Conservation (phyloP, 768 basidiomycete genomes). For the Candolleomyces efflorescens region DNA sequence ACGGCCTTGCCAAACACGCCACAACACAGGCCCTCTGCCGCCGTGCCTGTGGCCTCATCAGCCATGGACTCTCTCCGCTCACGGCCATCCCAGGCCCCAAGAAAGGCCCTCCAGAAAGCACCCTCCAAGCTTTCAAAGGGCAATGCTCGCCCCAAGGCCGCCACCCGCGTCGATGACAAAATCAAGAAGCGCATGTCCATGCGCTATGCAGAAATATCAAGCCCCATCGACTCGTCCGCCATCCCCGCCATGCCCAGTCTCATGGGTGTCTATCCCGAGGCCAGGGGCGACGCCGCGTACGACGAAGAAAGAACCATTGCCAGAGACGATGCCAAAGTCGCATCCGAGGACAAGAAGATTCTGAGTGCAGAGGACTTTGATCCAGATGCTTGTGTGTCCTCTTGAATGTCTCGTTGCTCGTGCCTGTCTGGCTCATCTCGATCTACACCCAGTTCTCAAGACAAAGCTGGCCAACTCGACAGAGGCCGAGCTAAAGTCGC, state of each 20-base stretch:
- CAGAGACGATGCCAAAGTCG: constrained; percentile 41
- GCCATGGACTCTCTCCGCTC: constrained; percentile 57
- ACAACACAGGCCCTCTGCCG: background rate
- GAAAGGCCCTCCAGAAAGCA: constrained; percentile 27
- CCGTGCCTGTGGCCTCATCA: background rate
- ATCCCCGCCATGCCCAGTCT: constrained; percentile 43
- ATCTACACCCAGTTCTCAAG: constrained; percentile 64
- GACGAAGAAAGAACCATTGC: constrained; percentile 39
- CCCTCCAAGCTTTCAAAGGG: constrained; percentile 32
- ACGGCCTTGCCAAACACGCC: background rate
- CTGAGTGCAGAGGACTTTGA: constrained; percentile 82
- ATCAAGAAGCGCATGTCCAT: constrained; percentile 96
- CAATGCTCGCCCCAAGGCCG: constrained; percentile 38
- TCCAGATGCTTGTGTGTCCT: constrained; percentile 77
- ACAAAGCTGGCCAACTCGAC: constrained; percentile 87
- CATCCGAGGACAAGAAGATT: constrained; percentile 52
- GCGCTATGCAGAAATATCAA: constrained; percentile 84
- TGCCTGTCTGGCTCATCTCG: background rate
- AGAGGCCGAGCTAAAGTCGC: constrained; percentile 69
- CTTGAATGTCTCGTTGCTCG: background rate
- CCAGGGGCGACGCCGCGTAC: constrained; percentile 14
- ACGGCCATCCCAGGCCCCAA: constrained; percentile 44
- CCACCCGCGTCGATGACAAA: constrained; percentile 73
- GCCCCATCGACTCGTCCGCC: constrained; percentile 51
- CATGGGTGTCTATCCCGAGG: constrained; percentile 15